These are phyloP conservation scores for Salvia rosmarinus DNA, from an alignment of 257 asterid species.

Conservation along the genomic window DNA sequence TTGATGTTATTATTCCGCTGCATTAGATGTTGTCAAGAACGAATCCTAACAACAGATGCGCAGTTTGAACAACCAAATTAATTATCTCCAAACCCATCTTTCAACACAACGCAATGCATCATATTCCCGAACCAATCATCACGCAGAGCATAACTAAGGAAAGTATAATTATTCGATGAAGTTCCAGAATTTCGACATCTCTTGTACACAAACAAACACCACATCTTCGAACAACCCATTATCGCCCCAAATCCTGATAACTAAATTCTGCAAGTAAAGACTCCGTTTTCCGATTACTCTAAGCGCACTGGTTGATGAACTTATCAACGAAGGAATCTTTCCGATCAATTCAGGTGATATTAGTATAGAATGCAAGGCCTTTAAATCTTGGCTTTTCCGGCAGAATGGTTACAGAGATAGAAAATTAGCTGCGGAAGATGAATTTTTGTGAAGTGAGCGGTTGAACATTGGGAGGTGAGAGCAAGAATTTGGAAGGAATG, in stretches of 20 bases:
- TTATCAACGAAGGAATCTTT: constrained; percentile 33
- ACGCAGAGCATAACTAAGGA: constrained; percentile 52
- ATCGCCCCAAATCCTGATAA: constrained; percentile 50
- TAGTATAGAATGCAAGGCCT: constrained; percentile 47
- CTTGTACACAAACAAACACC: constrained; percentile 37
- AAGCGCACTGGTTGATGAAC: constrained; percentile 52
- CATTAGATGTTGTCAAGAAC: no score
- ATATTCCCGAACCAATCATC: constrained; percentile 43
- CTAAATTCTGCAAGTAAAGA: constrained; percentile 48
- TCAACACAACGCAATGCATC: constrained; percentile 48
- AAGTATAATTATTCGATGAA: constrained; percentile 57
- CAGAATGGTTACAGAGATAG: constrained; percentile 45
- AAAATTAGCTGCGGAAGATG: constrained; percentile 20
- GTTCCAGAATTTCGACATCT: constrained; percentile 50
- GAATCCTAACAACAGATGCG: no score
- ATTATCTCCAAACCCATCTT: constrained; percentile 52
- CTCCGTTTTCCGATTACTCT: constrained; percentile 33
- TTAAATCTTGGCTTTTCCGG: constrained; percentile 47
- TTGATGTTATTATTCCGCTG: no score
- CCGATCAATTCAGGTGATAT: constrained; percentile 45
- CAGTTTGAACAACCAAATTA: constrained; percentile 58
- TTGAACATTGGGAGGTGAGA: constrained; percentile 18
- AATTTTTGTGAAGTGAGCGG: constrained; percentile 24
- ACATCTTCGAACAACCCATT: constrained; percentile 48
- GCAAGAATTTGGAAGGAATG: constrained; percentile 7